A percentile compares a stretch with the other conserved stretches of the same genome.
phyloP scores from a whole-genome alignment of 306 rosid genomes.

The Quillaja saponaria region DNA sequence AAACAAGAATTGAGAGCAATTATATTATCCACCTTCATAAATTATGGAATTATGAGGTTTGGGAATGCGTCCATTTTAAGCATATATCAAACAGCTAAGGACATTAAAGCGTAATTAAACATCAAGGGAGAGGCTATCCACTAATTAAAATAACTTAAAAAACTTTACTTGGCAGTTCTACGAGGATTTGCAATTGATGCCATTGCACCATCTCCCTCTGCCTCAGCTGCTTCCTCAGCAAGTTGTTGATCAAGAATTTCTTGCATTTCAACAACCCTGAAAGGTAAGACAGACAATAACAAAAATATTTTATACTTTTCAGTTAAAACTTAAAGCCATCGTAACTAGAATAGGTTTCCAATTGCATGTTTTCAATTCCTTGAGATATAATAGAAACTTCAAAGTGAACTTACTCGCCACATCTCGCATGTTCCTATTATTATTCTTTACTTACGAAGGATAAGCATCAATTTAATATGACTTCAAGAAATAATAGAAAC shows the following conservation, averaged over 20 bases:
- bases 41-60: conserved; percentile 13
- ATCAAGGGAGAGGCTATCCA: conserved; percentile 12
- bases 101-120: conserved; percentile 24
- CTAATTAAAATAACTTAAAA: conserved; percentile 33
- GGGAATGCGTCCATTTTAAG: too few species aligned
- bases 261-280: conserved; percentile 97
- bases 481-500: too few species aligned
- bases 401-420: not conserved
- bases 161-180: conserved; percentile 55
- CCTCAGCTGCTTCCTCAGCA: conserved; percentile 99
- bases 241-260: conserved; percentile 92
- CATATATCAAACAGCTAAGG: conserved; percentile 9
- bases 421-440: too few species aligned
- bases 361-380: too few species aligned
- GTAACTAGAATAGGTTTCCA: too few species aligned
- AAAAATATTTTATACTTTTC: too few species aligned
- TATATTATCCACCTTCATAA: not conserved
- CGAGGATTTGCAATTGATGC: conserved; percentile 76
- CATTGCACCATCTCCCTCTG: conserved; percentile 84
- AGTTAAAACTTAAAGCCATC: too few species aligned
- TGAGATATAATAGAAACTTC: conserved; percentile 2
- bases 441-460: too few species aligned
- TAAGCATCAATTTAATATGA: too few species aligned
- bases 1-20: conserved; percentile 21
- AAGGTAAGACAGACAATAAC: conserved; percentile 18